Evolutionary conservation across 2,329 filamentous ascomycete genomes (phyloP).

Genomic region (Mycogone perniciosa): DNA sequence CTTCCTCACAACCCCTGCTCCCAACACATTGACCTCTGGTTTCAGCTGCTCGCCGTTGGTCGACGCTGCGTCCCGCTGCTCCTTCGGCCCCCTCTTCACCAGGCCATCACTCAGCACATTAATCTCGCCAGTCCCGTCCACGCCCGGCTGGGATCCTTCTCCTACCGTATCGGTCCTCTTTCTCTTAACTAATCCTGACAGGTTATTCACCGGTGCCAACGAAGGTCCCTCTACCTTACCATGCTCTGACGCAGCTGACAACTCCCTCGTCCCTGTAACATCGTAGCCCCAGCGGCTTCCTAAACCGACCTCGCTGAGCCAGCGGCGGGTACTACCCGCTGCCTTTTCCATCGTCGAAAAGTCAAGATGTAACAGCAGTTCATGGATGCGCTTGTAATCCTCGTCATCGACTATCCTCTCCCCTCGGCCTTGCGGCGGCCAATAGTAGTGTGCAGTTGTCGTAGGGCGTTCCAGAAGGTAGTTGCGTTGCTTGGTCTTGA

Average conservation of each 20-base stretch:
- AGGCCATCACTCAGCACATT: constrained; percentile 45
- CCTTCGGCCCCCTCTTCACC: constrained; percentile 50
- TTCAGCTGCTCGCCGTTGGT: constrained; percentile 7
- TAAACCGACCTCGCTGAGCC: constrained; percentile 60
- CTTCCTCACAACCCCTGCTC: constrained; percentile 46
- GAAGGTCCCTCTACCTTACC: constrained; percentile 5
- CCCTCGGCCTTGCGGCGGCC: constrained; percentile 57
- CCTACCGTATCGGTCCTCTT: constrained; percentile 32
- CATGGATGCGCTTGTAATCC: constrained; percentile 61
- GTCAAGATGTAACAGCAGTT: constrained; percentile 66
- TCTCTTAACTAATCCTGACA: constrained; percentile 43
- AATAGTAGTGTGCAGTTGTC: constrained; percentile 57
- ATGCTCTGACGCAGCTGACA: constrained; percentile 12
- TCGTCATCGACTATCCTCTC: constrained; percentile 56
- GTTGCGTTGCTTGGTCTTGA: constrained; percentile 53
- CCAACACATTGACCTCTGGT: constrained; percentile 40
- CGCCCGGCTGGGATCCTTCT: constrained; percentile 13
- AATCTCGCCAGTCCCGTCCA: constrained; percentile 18
- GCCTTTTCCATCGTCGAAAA: constrained; percentile 62
- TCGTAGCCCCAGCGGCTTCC: constrained; percentile 46
- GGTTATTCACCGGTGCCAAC: constrained; percentile 35
- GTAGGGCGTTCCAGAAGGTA: constrained; percentile 44
- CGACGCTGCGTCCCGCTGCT: constrained; percentile 15
- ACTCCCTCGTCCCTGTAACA: constrained; percentile 39
- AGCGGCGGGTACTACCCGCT: constrained; percentile 58